Evolutionary conservation across 148 eudicot species (phyloP).

Genomic region (Dysphania ambrosioides): DNA sequence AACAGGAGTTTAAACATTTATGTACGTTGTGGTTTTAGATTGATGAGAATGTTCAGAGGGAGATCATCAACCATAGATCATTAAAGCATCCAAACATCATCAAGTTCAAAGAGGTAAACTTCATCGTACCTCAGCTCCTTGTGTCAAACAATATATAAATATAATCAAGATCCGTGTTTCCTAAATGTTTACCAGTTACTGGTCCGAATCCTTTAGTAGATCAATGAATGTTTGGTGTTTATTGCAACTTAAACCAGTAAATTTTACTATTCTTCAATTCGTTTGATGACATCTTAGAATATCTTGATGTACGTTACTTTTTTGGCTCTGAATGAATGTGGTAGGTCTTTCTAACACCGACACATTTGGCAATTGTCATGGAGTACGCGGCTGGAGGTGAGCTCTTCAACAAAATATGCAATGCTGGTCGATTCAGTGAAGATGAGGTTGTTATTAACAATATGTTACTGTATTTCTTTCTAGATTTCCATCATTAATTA

Average conservation of each 20-base stretch:
- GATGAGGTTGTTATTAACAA: constrained; percentile 41
- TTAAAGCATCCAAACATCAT: constrained; percentile 72
- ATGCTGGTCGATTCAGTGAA: constrained; percentile 69
- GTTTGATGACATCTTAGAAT: background rate
- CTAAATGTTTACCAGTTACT: no score
- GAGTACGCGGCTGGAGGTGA: constrained; percentile 86
- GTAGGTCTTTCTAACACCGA: constrained; percentile 62
- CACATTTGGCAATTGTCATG: constrained; percentile 77
- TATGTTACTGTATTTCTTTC: background rate
- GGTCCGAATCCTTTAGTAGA: no score
- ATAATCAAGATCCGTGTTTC: no score
- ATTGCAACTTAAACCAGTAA: no score
- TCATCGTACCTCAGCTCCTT: background rate
- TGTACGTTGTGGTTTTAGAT: constrained; percentile 45
- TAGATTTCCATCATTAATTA: no score
- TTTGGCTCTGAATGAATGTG: no score
- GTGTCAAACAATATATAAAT: no score
- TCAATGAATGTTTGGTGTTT: no score
- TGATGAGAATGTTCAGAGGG: constrained; percentile 77
- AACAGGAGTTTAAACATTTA: no score
- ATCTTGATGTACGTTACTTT: no score
- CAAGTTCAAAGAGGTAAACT: constrained; percentile 64
- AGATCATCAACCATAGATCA: constrained; percentile 74
- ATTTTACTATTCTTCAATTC: background rate
- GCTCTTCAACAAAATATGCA: constrained; percentile 61